Conservation (phyloP, 2,329 filamentous ascomycete genomes). For the Orbilia ellipsospora region DNA sequence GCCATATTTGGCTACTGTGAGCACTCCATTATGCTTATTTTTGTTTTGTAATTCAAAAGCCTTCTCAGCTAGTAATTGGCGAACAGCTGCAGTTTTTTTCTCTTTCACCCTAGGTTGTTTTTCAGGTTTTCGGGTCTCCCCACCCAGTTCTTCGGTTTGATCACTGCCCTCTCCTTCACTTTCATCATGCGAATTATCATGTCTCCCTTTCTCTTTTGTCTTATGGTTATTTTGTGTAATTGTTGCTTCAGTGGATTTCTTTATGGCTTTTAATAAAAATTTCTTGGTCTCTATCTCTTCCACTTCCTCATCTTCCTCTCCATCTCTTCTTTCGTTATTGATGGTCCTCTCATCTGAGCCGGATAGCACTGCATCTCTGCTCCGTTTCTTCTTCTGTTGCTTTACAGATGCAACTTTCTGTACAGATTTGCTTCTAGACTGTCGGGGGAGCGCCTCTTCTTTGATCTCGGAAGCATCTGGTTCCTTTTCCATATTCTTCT, state of each 20-base stretch:
- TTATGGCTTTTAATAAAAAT: constrained; percentile 10
- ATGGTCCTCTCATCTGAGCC: no score
- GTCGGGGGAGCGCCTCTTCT: no score
- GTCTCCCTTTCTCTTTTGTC: neutral
- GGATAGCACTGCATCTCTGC: no score
- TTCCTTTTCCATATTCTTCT: no score
- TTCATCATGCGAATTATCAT: neutral
- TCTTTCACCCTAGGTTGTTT: neutral
- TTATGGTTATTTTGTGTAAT: neutral
- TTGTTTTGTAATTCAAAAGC: constrained; percentile 33
- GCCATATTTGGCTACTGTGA: constrained; percentile 5
- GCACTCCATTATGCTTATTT: constrained; percentile 19
- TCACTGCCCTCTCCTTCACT: neutral
- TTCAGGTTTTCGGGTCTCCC: neutral
- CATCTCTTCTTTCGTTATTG: no score
- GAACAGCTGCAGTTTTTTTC: neutral
- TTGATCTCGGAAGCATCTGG: no score
- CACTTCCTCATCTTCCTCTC: constrained; percentile 12
- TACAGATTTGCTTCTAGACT: no score
- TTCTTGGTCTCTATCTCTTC: constrained; percentile 17
- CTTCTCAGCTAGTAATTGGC: constrained; percentile 22
- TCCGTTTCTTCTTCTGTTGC: constrained; percentile 12
- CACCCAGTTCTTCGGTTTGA: neutral
- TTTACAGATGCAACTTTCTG: neutral
- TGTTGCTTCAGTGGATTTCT: neutral